Evolutionary conservation across 1,139 yeast species (phyloP).

Genomic region (Hansenula anomala): DNA sequence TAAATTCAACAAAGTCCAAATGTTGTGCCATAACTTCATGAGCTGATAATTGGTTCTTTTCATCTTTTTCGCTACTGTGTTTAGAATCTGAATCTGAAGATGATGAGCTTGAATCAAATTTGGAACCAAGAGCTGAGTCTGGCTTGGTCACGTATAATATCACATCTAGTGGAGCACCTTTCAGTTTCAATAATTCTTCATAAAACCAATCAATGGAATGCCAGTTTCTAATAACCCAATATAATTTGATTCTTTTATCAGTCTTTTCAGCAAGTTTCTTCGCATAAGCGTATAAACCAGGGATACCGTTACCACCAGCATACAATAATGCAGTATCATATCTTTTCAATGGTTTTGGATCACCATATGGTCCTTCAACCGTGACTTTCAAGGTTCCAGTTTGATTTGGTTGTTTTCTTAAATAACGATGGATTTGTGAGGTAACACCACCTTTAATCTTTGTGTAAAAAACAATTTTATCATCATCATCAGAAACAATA

Average conservation of each 20-base stretch:
- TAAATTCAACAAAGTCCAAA: slow-evolving; percentile 32
- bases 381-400: slow-evolving; percentile 27
- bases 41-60: slow-evolving; percentile 6
- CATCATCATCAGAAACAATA: slow-evolving; percentile 25
- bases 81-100: slow-evolving; percentile 2
- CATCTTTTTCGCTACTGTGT: slow-evolving; percentile 6
- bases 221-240: slow-evolving; percentile 46
- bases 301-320: slow-evolving; percentile 72
- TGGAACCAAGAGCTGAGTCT: slow-evolving; percentile 10
- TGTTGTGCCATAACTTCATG: slow-evolving; percentile 6
- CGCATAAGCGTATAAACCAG: slow-evolving; percentile 39
- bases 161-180: slow-evolving; percentile 31
- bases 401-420: slow-evolving; percentile 17
- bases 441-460: slow-evolving; percentile 47
- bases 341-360: slow-evolving; percentile 43
- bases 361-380: slow-evolving; percentile 61
- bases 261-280: slow-evolving; percentile 1
- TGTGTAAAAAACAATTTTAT: slow-evolving; percentile 34
- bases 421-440: slow-evolving; percentile 27
- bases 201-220: slow-evolving; percentile 48
- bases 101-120: neutral
- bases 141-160: slow-evolving; percentile 34
- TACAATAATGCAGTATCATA: slow-evolving; percentile 50
- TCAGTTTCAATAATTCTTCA: slow-evolving; percentile 35
- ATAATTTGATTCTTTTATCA: slow-evolving; percentile 31